Evolutionary conservation across 208 protist genomes (phyloP), one percentile per base, ranked within the genome.

Genomic region (Phytomonas serpens): DNA sequence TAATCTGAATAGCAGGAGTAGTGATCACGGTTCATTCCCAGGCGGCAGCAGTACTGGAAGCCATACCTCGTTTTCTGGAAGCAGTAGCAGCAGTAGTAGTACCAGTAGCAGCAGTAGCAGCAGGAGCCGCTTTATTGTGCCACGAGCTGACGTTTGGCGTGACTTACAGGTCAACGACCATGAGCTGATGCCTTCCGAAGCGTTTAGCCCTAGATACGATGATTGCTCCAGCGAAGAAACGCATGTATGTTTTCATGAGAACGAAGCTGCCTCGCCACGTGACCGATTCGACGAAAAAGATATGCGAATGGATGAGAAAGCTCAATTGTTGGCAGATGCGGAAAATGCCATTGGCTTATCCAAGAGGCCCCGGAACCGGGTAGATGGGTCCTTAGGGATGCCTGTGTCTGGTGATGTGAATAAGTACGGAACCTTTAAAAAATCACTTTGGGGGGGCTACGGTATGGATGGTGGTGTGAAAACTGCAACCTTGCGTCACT

Each of bases 101-200:
- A 80, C 73, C 47, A 77, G 69, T 19, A 82, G 74, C 38, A 77
- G 70, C 31, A 82, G 75, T 42, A 80, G 57, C 19, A 51, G 30
- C 3, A 78, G 84, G 32, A 77, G 74, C 33, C 90, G 89, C 67
- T 90, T 94, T 42, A 79, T 90, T 40, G 78, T 90, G 16, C 86
- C 82, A 4, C 83, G 86, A 27, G 78, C 88, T 4, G 83, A 84
- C 14, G 80, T 94, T n/a, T 94, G 88, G 88, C 79, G 80, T 40
- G 74, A 72, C 30, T 81, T 94, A 31, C 57, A 83, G 51, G 40
- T 87, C 9, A 36, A 76, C 27, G 61, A 68, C 34, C 64, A 83
- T 11, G 66, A 77, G 14, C 42, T 52, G 2, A 52, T 52, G 7
- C 13, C 42, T 3, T 7, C 42, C 13, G 42, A 52, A 16, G 42